A percentile compares a stretch with the other conserved stretches of the same genome.
Conservation (phyloP, 345 rosid genomes). For the Hypericum androsaemum region DNA sequence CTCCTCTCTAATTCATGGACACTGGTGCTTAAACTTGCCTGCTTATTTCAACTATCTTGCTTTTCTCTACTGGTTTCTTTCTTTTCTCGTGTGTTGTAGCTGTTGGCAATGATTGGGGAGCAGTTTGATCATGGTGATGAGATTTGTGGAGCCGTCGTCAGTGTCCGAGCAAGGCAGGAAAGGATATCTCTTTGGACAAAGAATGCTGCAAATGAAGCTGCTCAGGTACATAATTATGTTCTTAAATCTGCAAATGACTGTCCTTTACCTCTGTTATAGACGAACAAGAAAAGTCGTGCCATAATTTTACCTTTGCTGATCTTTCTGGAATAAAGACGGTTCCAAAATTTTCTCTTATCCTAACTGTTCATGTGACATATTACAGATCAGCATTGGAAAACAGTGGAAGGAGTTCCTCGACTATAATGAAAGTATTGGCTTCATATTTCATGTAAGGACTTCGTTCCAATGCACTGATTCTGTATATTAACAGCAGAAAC, state of each 20-base stretch:
- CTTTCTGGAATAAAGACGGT: too few species aligned
- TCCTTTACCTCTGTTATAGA: neutral
- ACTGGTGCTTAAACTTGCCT: too few species aligned
- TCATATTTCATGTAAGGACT: conserved; percentile 63
- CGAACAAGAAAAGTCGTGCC: too few species aligned
- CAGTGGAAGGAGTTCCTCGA: conserved; percentile 88
- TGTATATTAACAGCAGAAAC: neutral
- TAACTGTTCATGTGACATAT: too few species aligned
- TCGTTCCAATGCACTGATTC: neutral
- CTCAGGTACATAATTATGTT: conserved; percentile 45
- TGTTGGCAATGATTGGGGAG: conserved; percentile 79
- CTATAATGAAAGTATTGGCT: conserved; percentile 58
- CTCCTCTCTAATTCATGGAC: neutral
- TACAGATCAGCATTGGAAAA: conserved; percentile 75
- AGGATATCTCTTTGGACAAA: conserved; percentile 80
- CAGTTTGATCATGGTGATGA: conserved; percentile 93
- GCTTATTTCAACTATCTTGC: too few species aligned
- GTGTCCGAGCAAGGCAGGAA: conserved; percentile 53
- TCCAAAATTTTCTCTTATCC: too few species aligned
- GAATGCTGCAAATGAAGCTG: conserved; percentile 78
- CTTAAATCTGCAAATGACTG: neutral
- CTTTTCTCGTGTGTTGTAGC: conserved; percentile 4
- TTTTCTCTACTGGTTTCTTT: neutral
- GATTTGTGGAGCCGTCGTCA: conserved; percentile 89
- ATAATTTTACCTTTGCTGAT: too few species aligned